A percentile compares a stretch with the other conserved stretches of the same genome.
Evolutionary conservation across 495 filamentous ascomycete species (phyloP).

Genomic region (Penicillium robsamsonii): DNA sequence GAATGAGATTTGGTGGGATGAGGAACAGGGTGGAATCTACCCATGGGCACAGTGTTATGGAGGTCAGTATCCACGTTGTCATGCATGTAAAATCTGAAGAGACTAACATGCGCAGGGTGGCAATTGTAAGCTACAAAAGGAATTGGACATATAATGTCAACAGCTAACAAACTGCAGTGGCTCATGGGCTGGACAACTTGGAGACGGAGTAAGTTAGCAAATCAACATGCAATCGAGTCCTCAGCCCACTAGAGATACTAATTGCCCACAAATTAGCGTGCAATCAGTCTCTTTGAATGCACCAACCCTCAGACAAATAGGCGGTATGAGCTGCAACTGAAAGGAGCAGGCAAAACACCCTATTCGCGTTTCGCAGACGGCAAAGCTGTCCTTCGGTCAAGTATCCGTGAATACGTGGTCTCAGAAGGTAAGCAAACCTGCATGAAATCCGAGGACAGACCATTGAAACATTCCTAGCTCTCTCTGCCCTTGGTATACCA

Average conservation of each 20-base stretch:
- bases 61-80: conserved; percentile 42
- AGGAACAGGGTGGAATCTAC: conserved; percentile 69
- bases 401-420: conserved; percentile 90
- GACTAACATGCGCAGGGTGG: conserved; percentile 45
- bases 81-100: not conserved
- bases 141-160: conserved; percentile 1
- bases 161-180: conserved; percentile 47
- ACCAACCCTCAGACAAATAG: conserved; percentile 70
- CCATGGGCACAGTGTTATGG: conserved; percentile 99
- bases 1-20: conserved; percentile 64
- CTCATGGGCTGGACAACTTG: conserved; percentile 92
- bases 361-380: conserved; percentile 98
- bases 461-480: conserved; percentile 31
- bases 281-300: conserved; percentile 88
- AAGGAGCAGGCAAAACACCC: conserved; percentile 88
- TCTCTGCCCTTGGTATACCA: conserved; percentile 82
- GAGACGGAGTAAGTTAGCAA: conserved; percentile 63
- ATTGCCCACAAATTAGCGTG: conserved; percentile 47
- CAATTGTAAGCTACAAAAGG: conserved; percentile 47
- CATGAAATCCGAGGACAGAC: not conserved
- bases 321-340: conserved; percentile 89
- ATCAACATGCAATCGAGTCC: conserved; percentile 4
- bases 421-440: conserved; percentile 59
- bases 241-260: not conserved
- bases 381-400: conserved; percentile 85